Evolutionary conservation across 495 filamentous ascomycete species (phyloP).

Genomic region (Pyronema domesticum): DNA sequence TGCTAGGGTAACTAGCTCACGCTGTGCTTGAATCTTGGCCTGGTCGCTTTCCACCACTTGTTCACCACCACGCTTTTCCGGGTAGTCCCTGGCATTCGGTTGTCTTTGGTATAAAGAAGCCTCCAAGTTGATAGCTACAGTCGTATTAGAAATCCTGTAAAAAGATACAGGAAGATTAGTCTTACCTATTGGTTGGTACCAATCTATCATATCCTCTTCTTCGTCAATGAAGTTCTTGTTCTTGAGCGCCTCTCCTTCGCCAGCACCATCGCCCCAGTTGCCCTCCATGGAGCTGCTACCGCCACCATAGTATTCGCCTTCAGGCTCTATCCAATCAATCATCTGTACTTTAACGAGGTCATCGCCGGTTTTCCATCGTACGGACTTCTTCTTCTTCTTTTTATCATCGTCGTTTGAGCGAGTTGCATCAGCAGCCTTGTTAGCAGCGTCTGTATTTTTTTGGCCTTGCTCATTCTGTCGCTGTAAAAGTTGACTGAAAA

Average conservation of each 20-base stretch:
- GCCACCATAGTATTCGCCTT: constrained; percentile 25
- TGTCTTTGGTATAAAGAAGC: constrained; percentile 16
- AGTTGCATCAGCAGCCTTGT: constrained; percentile 10
- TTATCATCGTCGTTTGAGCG: constrained; percentile 22
- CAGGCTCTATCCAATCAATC: constrained; percentile 24
- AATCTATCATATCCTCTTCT: constrained; percentile 23
- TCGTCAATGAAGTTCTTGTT: constrained; percentile 24
- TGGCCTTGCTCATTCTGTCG: constrained; percentile 21
- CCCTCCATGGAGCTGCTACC: constrained; percentile 22
- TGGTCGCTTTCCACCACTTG: constrained; percentile 19
- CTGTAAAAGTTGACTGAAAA: constrained; percentile 22
- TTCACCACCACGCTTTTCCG: constrained; percentile 20
- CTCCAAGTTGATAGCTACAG: constrained; percentile 21
- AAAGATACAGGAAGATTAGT: not conserved
- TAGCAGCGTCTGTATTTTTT: constrained; percentile 14
- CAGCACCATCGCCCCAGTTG: constrained; percentile 21
- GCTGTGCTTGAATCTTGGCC: constrained; percentile 20
- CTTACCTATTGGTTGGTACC: constrained; percentile 23
- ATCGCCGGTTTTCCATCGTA: constrained; percentile 24
- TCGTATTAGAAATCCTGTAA: not conserved
- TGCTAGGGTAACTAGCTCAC: constrained; percentile 19
- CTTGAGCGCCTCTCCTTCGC: constrained; percentile 24
- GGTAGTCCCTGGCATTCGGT: constrained; percentile 11
- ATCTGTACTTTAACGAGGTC: constrained; percentile 22
- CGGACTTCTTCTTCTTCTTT: constrained; percentile 26